Percentiles rank a stretch among this genome's conserved stretches.
Evolutionary conservation across 441 rosid genomes (phyloP).

Genomic region (Viola pubescens): DNA sequence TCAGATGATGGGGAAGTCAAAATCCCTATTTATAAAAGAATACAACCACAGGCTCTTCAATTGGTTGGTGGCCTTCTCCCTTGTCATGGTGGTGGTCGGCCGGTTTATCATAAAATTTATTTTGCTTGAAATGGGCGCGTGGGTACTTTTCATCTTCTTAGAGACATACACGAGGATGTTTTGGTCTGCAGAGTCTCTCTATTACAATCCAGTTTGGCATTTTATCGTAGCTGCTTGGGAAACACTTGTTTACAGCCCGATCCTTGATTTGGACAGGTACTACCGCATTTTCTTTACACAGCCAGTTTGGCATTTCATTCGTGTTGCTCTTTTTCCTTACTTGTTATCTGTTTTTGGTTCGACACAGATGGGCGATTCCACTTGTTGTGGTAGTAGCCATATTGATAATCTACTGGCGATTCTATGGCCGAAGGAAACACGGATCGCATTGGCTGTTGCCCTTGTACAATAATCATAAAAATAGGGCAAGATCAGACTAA

Average conservation of each 20-base stretch:
- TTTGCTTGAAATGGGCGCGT: constrained; percentile 85
- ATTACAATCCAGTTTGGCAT: constrained; percentile 95
- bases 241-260: constrained; percentile 78
- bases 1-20: constrained; percentile 91
- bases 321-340: background rate
- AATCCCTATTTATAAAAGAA: constrained; percentile 77
- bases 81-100: constrained; percentile 89
- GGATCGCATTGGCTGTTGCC: constrained; percentile 74
- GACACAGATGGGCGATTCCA: constrained; percentile 89
- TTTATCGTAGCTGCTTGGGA: constrained; percentile 89
- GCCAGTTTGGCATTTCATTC: too few species aligned
- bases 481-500: constrained; percentile 76
- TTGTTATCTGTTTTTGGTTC: constrained; percentile 3
- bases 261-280: constrained; percentile 98
- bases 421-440: constrained; percentile 67
- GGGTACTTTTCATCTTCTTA: constrained; percentile 91
- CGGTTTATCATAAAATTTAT: constrained; percentile 86
- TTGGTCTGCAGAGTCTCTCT: constrained; percentile 95
- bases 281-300: background rate
- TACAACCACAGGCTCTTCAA: constrained; percentile 93
- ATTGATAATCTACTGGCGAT: constrained; percentile 69
- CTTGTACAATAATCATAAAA: constrained; percentile 46
- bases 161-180: constrained; percentile 96
- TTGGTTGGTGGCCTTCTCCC: constrained; percentile 94
- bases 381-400: constrained; percentile 41